A percentile compares a stretch with the other conserved stretches of the same genome.
Evolutionary conservation across 164 flowering plant species (phyloP).

Genomic region (Dillenia suffruticosa): DNA sequence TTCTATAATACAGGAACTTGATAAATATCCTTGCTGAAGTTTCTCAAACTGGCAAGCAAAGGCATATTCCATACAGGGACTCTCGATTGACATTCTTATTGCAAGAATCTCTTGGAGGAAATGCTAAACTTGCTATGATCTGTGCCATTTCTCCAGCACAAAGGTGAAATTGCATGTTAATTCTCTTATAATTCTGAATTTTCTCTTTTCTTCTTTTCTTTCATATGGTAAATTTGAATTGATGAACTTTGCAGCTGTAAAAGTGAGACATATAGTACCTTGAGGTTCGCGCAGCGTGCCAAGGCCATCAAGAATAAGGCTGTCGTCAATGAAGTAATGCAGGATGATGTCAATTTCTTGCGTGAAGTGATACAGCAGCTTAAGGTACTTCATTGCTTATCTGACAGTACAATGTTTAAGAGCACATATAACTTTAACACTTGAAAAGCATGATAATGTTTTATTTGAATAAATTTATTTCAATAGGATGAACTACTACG

Average conservation of each 20-base stretch:
- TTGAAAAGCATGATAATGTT: neutral
- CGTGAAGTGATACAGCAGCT: slow-evolving; percentile 89
- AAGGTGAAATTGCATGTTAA: slow-evolving; percentile 36
- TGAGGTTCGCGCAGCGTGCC: slow-evolving; percentile 97
- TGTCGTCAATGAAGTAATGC: slow-evolving; percentile 86
- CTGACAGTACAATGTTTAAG: too few species aligned
- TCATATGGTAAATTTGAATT: slow-evolving; percentile 9
- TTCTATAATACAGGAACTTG: slow-evolving; percentile 67
- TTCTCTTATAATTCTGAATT: neutral
- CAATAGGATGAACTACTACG: slow-evolving; percentile 82
- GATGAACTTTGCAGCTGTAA: slow-evolving; percentile 58
- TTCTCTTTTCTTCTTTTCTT: neutral
- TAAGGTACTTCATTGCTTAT: slow-evolving; percentile 36
- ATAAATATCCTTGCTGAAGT: slow-evolving; percentile 97
- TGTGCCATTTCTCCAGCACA: slow-evolving; percentile 94
- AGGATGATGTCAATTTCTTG: slow-evolving; percentile 82
- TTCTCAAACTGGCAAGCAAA: slow-evolving; percentile 90
- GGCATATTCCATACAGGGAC: slow-evolving; percentile 98
- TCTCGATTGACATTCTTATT: slow-evolving; percentile 90
- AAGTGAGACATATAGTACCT: slow-evolving; percentile 88
- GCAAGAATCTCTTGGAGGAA: slow-evolving; percentile 98
- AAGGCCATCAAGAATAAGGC: slow-evolving; percentile 96
- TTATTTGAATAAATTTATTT: neutral
- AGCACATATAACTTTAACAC: neutral
- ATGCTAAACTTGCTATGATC: slow-evolving; percentile 93